Conservation (phyloP, 1,284 basidiomycete genomes). For the Naganishia liquefaciens region DNA sequence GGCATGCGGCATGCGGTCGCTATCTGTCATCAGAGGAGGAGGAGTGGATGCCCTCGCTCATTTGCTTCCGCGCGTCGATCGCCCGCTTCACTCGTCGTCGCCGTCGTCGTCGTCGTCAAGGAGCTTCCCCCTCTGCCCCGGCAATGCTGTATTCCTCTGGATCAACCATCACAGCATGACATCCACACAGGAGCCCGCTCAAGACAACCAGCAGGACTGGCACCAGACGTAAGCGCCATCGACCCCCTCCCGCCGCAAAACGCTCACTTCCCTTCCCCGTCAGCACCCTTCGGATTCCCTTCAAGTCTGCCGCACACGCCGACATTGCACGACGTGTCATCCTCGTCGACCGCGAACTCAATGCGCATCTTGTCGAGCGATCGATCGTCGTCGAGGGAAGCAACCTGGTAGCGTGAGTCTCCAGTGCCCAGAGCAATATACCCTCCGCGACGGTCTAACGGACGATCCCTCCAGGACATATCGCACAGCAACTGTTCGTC, state of each 20-base stretch:
- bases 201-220: slow-evolving; percentile 36
- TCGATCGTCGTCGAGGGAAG: slow-evolving; percentile 64
- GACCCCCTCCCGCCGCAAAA: background rate
- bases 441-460: too few relatives aligned
- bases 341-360: slow-evolving; percentile 79
- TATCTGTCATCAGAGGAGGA: too few relatives aligned
- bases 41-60: too few relatives aligned
- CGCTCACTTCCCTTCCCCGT: background rate
- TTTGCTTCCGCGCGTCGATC: too few relatives aligned
- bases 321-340: slow-evolving; percentile 74
- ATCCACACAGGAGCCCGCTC: slow-evolving; percentile 1
- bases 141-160: too few relatives aligned
- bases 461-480: slow-evolving; percentile 38
- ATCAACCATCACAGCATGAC: slow-evolving; percentile 27
- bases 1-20: too few relatives aligned
- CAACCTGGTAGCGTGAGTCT: slow-evolving; percentile 66
- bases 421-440: too few relatives aligned
- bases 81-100: too few relatives aligned
- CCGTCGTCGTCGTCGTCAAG: too few relatives aligned
- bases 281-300: slow-evolving; percentile 75
- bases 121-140: too few relatives aligned
- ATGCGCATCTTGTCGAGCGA: slow-evolving; percentile 72
- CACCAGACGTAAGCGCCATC: slow-evolving; percentile 40
- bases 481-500: slow-evolving; percentile 70
- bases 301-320: slow-evolving; percentile 70